Evolutionary conservation across 306 rosid species (phyloP).

Genomic region (Vigna angularis): DNA sequence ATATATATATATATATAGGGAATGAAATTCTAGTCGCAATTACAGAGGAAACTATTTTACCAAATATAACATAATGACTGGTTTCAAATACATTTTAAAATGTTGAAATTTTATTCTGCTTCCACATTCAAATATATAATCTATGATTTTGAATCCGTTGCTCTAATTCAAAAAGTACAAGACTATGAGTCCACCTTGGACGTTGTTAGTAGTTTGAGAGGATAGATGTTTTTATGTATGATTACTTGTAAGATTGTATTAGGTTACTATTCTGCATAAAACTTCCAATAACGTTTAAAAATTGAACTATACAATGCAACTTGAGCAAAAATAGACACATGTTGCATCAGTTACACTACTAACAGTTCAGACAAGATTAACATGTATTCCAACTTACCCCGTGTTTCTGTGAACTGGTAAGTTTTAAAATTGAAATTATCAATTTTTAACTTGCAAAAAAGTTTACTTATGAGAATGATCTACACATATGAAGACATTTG

Average conservation of each 20-base stretch:
- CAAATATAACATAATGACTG: slow-evolving; percentile 24
- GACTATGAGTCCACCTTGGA: not conserved
- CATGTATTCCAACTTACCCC: not conserved
- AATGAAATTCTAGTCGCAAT: not conserved
- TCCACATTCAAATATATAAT: slow-evolving; percentile 3
- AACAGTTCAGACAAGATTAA: not conserved
- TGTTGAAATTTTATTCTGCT: not conserved
- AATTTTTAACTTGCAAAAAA: not conserved
- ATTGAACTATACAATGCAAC: not conserved
- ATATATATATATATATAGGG: not conserved
- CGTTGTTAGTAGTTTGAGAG: not conserved
- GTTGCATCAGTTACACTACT: not conserved
- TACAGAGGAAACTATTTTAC: not conserved
- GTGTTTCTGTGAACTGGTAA: not conserved
- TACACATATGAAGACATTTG: not conserved
- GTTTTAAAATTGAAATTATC: slow-evolving; percentile 4
- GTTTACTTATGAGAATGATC: not conserved
- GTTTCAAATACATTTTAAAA: not conserved
- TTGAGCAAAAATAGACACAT: not conserved
- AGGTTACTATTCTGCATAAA: not conserved
- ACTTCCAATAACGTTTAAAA: not conserved
- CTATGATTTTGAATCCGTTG: not conserved
- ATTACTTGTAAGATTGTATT: not conserved
- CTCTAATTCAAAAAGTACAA: not conserved
- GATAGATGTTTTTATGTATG: not conserved